Base-by-base conservation (phyloP, 176 grass and related monocot genomes). In the Pontederia paniculata region DNA sequence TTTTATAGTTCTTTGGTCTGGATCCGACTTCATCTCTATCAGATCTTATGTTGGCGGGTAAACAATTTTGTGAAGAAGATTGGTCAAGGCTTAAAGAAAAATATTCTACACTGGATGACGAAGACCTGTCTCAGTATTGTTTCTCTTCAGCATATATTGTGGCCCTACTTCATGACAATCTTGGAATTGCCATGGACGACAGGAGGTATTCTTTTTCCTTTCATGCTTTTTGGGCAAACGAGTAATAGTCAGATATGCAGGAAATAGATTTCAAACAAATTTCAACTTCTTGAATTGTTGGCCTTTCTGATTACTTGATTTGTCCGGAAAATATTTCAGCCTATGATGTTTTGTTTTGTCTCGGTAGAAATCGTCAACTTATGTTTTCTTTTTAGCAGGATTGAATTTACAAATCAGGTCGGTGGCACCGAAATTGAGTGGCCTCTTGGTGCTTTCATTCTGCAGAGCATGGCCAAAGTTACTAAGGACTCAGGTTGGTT, bases 111-210 rank as follows among this genome's bases (percentile, higher is more conserved):
- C 54, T 55, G 44, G 57, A 67, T 19, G 79, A 95, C 57, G 76
- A 78, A 77, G 76, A 83, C 81, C 75, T 89, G 43, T 87, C 91
- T 43, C 76, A 59, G 28, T 97, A 89, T 78, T 97, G 91, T 75
- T 97, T 97, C 79, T 89, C 91, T 31, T 73, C 83, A 45, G 91
- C 91, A 44, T 97, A 97, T 57, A 97, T 90, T 50, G 77, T 97
- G 13, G 77, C 85, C 70, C 79, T 97, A 50, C 60, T 97, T 43
- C 85, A 90, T 63, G 85, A 87, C 31, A 73, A 55, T 70, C 86
- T 97, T 41, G 77, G 80, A 19, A 54, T 97, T 22, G 73, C 82
- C 25, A 28, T 97, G 67, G 75, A 79, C 41, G 86, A 85, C 68
- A 81, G 45, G 62, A 87, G 91, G 91, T 79, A 84, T 70, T 37